Conservation (phyloP, 257 asterid genomes). For the Solanum chmielewskii region DNA sequence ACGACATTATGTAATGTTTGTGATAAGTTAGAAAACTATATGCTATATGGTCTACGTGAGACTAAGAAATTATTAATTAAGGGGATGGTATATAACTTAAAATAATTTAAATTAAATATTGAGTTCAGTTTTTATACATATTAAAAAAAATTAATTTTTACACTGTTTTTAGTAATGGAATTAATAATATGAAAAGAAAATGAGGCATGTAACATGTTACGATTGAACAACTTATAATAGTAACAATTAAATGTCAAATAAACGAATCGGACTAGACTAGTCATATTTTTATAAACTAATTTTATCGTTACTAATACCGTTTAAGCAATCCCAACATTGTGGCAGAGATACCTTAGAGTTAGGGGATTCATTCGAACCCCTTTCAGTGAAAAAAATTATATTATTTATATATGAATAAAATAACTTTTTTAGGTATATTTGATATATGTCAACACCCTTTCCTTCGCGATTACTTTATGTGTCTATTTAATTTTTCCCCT, state of each 20-base stretch:
- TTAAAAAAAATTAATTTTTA: background rate
- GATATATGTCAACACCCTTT: no score
- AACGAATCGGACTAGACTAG: background rate
- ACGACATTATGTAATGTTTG: background rate
- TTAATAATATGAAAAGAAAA: background rate
- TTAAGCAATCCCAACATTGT: background rate
- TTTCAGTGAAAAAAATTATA: no score
- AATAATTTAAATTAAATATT: background rate
- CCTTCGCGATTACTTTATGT: fast-evolving
- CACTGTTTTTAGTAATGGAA: background rate
- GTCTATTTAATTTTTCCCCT: no score
- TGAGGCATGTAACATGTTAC: background rate
- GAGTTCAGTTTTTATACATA: background rate
- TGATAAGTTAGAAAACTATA: background rate
- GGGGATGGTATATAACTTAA: background rate
- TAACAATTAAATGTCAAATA: background rate
- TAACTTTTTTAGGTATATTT: no score
- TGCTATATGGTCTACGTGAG: background rate
- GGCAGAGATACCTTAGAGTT: no score
- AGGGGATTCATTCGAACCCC: no score
- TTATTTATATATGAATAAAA: no score
- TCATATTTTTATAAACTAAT: background rate
- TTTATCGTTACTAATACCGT: background rate
- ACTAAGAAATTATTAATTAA: background rate
- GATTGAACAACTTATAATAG: background rate